Evolutionary conservation across 2,329 filamentous ascomycete genomes (phyloP).

Genomic region (Pseudodiploospora longispora): DNA sequence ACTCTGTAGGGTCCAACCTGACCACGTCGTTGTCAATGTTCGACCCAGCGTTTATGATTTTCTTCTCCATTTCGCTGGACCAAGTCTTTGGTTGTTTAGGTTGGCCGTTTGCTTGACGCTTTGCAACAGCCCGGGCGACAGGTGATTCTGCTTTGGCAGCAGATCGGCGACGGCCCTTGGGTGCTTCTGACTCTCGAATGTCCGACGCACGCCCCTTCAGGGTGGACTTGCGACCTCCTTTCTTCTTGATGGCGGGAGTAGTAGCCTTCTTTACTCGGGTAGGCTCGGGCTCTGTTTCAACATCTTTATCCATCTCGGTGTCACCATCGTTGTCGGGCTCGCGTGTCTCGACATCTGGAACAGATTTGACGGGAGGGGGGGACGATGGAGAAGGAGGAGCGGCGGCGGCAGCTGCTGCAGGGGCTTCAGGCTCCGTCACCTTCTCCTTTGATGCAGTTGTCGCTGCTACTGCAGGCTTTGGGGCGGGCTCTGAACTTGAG

Average conservation of each 20-base stretch:
- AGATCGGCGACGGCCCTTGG: slow-evolving; percentile 42
- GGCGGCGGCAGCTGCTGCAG: slow-evolving; percentile 20
- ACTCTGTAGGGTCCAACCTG: slow-evolving; percentile 35
- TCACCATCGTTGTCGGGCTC: slow-evolving; percentile 19
- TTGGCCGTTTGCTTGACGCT: slow-evolving; percentile 53
- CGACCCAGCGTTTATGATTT: slow-evolving; percentile 29
- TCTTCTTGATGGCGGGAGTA: slow-evolving; percentile 20
- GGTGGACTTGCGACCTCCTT: slow-evolving; percentile 27
- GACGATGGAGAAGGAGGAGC: slow-evolving; percentile 12
- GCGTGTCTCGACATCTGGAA: slow-evolving; percentile 28
- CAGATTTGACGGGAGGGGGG: slow-evolving; percentile 2
- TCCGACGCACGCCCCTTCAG: slow-evolving; percentile 44
- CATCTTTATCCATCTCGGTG: slow-evolving; percentile 26
- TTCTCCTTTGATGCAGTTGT: slow-evolving; percentile 28
- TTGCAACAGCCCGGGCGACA: slow-evolving; percentile 41
- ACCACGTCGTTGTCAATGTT: slow-evolving; percentile 40
- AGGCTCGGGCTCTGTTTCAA: slow-evolving; percentile 26
- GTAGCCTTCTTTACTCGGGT: slow-evolving; percentile 17
- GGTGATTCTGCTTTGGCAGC: slow-evolving; percentile 43
- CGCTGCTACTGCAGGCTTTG: slow-evolving; percentile 33
- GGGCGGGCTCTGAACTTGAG: slow-evolving; percentile 64
- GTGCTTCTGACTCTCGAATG: slow-evolving; percentile 40
- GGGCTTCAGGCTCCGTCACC: slow-evolving; percentile 10
- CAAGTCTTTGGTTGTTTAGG: slow-evolving; percentile 55
- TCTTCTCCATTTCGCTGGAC: slow-evolving; percentile 43